Evolutionary conservation across 2,329 filamentous ascomycete species (phyloP), one percentile per base, ranked within the genome.

Genomic region (Trichoderma guizhouense): DNA sequence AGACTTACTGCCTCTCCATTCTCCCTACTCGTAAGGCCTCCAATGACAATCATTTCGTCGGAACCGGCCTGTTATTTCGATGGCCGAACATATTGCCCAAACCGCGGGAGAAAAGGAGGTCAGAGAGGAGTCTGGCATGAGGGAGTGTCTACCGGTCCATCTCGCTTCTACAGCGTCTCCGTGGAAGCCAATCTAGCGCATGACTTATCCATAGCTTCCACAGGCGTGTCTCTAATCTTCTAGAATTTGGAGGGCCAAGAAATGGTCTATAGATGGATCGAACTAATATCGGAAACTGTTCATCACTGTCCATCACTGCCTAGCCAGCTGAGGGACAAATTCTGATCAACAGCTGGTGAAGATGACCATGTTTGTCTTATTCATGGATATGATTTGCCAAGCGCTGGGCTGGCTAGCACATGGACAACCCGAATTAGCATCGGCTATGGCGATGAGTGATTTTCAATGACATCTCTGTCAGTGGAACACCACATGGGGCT

Each of bases 81-180:
- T 34, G 21, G 11, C 28, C n/a, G 21, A 36, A 30, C 12, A 21
- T 28, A 53, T 24, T 53, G 12, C 18, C 21, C 39, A 32, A 11
- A 21, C 5, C 7, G 28, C 28, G 26, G 26, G 30, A 57, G 21
- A 6, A 69, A 69, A 62, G 55, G 36, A 43, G 66, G n/a, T 8
- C 36, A 32, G 24, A 30, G 28, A 53, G 30, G 55, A 53, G 21
- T 57, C 14, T 9, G 21, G 57, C 57, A 62, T 61, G 24, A 53
- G 18, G 15, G 12, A 28, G n/a, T 3, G 28, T 26, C 28, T 51
- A 32, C 30, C 8, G 30, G 21, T 32, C 28, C 9, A 62, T 69
- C 15, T 69, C 66, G 66, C 66, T 69, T 69, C 66, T 26, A n/a
- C 12, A 62, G 3, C n/a, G 26, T 53, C n/a, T 51, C 18, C 65